Base-by-base conservation (phyloP, 2,329 filamentous ascomycete genomes). In the Claviceps paspali region DNA sequence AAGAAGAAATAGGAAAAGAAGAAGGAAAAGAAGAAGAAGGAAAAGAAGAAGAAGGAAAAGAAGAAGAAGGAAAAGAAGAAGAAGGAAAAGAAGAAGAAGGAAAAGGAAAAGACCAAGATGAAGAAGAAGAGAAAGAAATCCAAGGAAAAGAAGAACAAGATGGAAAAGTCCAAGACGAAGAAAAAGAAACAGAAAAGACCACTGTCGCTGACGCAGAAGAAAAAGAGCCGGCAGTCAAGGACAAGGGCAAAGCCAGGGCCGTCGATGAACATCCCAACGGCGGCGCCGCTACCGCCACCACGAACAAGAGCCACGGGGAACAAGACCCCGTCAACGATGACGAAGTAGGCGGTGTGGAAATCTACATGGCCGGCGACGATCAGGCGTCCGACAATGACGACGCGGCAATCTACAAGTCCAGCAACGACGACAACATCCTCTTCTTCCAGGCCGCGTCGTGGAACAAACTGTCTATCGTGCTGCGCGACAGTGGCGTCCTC, bases 281-380 rank as follows among this genome's bases (percentile, higher is more conserved):
- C 49, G 12, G 48, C 5, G 21, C 5, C 21, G 8, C 21, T 4
- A 26, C 7, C 24, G 10, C 4, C 53, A 22, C 49, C 40, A 18
- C 46, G 39, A 42, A 43, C n/a, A 46, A 48, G 6, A 48, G 54
- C 7, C 17, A n/a, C 15, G 9, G 17, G 14, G 21, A 27, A 12
- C 19, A 27, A 19, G 47, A 51, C n/a, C 50, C 55, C 4, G 52
- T 59, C 22, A 60, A 61, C 36, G 52, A 54, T 14, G 62, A 65
- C 15, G 73, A 80, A 36, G 74, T 82, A 1, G 82, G 82, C 38
- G 82, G 82, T 23, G 81, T 85, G 53, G 81, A 87, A 52, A 82
- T 94, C 41, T 95, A 94, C 68, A 94, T 95, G 86, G 87, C 85
- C 0, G 83, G 80, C 36, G 82, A 87, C 35, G 82, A 86, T 22